Percentiles rank a stretch among this genome's conserved stretches.
Evolutionary conservation across 306 rosid genomes (phyloP).

Genomic region (Lotus japonicus): DNA sequence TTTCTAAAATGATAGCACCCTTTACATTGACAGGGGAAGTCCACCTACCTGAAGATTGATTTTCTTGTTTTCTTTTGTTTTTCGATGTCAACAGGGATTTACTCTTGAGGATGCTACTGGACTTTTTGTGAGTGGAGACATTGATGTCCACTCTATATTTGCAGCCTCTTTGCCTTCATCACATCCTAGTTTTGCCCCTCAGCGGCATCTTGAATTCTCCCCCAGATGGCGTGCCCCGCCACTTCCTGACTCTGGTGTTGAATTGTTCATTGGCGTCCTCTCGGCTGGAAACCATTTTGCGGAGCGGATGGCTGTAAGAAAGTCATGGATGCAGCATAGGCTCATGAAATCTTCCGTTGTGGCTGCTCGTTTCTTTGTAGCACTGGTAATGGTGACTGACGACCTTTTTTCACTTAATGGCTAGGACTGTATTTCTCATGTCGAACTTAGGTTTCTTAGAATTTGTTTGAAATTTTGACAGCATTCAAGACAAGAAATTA

Average conservation of each 20-base stretch:
- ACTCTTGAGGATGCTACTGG: slow-evolving; percentile 96
- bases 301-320: slow-evolving; percentile 89
- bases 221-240: slow-evolving; percentile 60
- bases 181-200: slow-evolving; percentile 84
- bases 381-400: slow-evolving; percentile 42
- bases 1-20: too few relatives aligned
- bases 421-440: not conserved
- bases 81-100: slow-evolving; percentile 56
- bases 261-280: slow-evolving; percentile 72
- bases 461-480: slow-evolving; percentile 34
- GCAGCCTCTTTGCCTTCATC: slow-evolving; percentile 74
- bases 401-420: not conserved
- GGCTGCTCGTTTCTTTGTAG: slow-evolving; percentile 80
- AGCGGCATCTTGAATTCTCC: slow-evolving; percentile 56
- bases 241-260: slow-evolving; percentile 38
- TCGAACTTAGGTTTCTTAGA: slow-evolving; percentile 10
- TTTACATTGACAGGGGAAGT: not conserved
- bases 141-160: slow-evolving; percentile 58
- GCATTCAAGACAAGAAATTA: slow-evolving; percentile 69
- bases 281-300: slow-evolving; percentile 95
- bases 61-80: not conserved
- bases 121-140: slow-evolving; percentile 60
- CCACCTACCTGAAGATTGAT: not conserved
- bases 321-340: slow-evolving; percentile 89
- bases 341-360: slow-evolving; percentile 58